phyloP scores from a whole-genome alignment of 768 basidiomycete species.

The Leccinum disarticulatum region DNA sequence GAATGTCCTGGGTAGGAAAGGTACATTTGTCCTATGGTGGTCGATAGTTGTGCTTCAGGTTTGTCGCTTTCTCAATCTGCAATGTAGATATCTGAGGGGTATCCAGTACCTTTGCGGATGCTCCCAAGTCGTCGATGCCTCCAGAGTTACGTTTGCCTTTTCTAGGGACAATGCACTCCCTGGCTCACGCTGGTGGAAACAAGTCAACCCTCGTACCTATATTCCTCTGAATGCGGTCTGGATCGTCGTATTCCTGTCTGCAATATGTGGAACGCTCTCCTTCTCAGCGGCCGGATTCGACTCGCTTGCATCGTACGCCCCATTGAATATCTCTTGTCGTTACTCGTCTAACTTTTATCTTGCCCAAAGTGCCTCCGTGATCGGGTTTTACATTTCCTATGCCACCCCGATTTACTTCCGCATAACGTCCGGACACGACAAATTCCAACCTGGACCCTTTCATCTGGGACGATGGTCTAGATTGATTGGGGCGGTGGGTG shows the following conservation, averaged over 20 bases:
- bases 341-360: not conserved
- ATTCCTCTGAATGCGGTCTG: constrained; percentile 41
- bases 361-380: constrained; percentile 28
- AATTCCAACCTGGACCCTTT: constrained; percentile 36
- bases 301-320: constrained; percentile 36
- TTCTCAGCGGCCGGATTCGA: constrained; percentile 36
- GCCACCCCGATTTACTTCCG: constrained; percentile 39
- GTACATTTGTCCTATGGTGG: constrained; percentile 45
- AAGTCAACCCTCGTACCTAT: constrained; percentile 31
- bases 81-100: not conserved
- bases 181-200: constrained; percentile 38
- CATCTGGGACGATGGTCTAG: constrained; percentile 30
- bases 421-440: constrained; percentile 33
- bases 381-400: constrained; percentile 39
- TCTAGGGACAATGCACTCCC: constrained; percentile 39
- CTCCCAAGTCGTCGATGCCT: constrained; percentile 47
- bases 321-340: not conserved
- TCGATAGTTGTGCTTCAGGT: constrained; percentile 45
- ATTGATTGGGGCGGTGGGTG: constrained; percentile 30
- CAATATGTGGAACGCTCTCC: constrained; percentile 30
- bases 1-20: constrained; percentile 38
- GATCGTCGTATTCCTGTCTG: constrained; percentile 35
- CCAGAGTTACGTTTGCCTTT: constrained; percentile 49
- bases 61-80: not conserved
- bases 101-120: constrained; percentile 42